A percentile compares a stretch with the other conserved stretches of the same genome.
These are phyloP conservation scores for Eucalyptus tenuipes DNA, from an alignment of 345 rosid species.

Conservation along the genomic window DNA sequence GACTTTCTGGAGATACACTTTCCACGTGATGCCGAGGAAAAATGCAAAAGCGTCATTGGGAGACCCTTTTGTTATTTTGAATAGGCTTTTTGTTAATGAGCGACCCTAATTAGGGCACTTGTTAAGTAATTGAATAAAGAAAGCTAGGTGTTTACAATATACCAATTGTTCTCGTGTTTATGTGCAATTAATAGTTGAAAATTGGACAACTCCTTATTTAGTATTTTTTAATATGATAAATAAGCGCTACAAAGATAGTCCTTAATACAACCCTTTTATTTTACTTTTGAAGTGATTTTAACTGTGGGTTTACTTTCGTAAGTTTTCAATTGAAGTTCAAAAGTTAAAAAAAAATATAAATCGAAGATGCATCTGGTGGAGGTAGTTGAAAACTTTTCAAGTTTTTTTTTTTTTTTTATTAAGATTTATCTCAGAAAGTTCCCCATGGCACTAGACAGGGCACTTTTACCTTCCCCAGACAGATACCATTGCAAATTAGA, in stretches of 20 bases:
- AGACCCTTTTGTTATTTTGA: neutral
- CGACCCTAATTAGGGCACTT: neutral
- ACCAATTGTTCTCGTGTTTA: neutral
- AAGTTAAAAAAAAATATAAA: neutral
- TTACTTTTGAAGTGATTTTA: neutral
- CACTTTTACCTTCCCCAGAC: neutral
- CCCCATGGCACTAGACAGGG: neutral
- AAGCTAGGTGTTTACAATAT: neutral
- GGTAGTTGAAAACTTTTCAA: neutral
- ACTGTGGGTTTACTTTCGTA: neutral
- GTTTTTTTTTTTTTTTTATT: neutral
- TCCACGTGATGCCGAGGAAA: rapidly evolving
- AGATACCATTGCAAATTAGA: neutral
- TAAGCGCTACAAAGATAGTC: neutral
- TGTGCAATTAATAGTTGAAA: neutral
- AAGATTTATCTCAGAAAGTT: neutral
- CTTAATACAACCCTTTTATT: neutral
- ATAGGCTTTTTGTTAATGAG: neutral
- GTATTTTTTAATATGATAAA: too few species aligned
- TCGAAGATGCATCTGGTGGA: neutral
- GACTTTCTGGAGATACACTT: neutral
- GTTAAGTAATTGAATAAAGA: neutral
- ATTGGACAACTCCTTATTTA: neutral
- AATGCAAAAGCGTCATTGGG: neutral
- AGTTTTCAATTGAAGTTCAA: neutral